These are phyloP conservation scores for Sclerotinia subarctica DNA, from an alignment of 2,329 filamentous ascomycete genomes.

Conservation along the genomic window DNA sequence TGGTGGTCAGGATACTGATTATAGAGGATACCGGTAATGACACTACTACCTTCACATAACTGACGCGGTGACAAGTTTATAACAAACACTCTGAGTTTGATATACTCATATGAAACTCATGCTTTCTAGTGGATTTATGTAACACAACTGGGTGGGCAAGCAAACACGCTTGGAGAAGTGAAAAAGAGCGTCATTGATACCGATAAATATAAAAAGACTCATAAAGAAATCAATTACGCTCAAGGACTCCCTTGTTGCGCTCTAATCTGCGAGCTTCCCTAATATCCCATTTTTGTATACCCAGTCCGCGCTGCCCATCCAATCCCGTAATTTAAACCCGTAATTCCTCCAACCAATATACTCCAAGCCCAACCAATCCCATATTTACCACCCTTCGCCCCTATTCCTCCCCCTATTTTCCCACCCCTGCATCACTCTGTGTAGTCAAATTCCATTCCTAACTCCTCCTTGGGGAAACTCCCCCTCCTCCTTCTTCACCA, in stretches of 20 bases:
- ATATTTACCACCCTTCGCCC: neutral
- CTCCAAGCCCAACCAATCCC: neutral
- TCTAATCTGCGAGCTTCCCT: neutral
- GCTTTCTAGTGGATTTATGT: neutral
- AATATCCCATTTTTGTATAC: neutral
- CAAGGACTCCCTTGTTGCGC: too few species aligned
- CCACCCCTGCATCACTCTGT: too few species aligned
- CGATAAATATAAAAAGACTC: neutral
- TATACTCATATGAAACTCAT: neutral
- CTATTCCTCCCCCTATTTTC: too few species aligned
- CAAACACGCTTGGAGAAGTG: neutral
- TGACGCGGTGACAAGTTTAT: neutral
- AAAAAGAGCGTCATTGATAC: neutral
- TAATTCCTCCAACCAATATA: neutral
- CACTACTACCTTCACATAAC: neutral
- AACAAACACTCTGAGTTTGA: neutral
- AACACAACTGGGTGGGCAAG: neutral
- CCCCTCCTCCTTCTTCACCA: conserved; percentile 30
- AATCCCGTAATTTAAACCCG: neutral
- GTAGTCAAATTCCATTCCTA: conserved; percentile 14
- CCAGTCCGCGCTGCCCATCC: neutral
- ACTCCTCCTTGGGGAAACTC: conserved; percentile 24
- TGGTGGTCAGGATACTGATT: neutral
- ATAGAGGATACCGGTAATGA: neutral
- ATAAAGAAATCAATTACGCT: neutral